These are phyloP conservation scores for Medicago arabica DNA, from an alignment of 306 rosid species.

Conservation along the genomic window DNA sequence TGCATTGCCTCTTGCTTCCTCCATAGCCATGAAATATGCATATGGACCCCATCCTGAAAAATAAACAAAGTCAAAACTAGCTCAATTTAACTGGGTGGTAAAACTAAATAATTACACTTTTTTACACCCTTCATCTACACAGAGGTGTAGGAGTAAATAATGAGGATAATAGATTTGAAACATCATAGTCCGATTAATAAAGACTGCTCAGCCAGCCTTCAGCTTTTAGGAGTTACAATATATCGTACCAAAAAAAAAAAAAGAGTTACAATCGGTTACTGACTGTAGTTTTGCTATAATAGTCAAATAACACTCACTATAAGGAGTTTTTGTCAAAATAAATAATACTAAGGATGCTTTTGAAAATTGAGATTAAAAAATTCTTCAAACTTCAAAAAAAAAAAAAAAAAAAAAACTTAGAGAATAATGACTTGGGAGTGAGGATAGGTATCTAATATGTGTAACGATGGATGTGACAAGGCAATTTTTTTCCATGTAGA, in stretches of 20 bases:
- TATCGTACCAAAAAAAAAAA: too few species aligned
- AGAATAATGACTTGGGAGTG: background rate
- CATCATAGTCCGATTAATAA: background rate
- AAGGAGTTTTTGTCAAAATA: too few species aligned
- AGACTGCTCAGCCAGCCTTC: background rate
- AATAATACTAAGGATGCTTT: too few species aligned
- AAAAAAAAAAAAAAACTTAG: background rate
- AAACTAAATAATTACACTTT: background rate
- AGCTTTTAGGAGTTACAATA: background rate
- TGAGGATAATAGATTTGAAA: background rate
- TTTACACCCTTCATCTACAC: background rate
- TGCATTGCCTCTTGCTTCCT: conserved; percentile 50
- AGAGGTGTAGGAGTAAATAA: background rate
- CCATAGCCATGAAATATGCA: conserved; percentile 76
- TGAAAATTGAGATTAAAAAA: background rate
- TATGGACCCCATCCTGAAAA: conserved; percentile 93
- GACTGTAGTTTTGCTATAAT: too few species aligned
- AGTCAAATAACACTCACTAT: too few species aligned
- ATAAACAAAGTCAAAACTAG: background rate
- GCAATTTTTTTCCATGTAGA: conserved; percentile 4
- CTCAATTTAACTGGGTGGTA: background rate
- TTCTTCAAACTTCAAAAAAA: background rate
- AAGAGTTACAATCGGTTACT: too few species aligned
- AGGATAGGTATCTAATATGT: background rate
- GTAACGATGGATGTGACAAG: conserved; percentile 1